Evolutionary conservation across 352 stramenopile species (phyloP).

Genomic region (Thraustochytrium sp.): DNA sequence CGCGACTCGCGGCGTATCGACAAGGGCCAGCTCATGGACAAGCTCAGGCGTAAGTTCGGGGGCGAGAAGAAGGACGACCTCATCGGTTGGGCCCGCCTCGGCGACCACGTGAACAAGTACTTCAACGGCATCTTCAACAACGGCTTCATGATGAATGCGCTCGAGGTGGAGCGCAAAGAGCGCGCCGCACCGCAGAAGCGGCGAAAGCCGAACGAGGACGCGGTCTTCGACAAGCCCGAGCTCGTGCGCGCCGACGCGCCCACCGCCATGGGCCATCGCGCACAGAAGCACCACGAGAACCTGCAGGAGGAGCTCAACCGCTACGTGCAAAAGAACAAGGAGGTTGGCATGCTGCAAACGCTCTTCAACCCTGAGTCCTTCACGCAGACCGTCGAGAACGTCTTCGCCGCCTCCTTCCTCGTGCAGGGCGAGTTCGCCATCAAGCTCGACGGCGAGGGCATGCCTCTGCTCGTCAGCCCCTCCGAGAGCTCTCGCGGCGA

Average conservation of each 20-base stretch:
- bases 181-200: background rate
- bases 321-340: background rate
- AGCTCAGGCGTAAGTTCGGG: background rate
- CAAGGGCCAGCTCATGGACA: background rate
- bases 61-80: background rate
- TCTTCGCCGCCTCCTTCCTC: slow-evolving; percentile 64
- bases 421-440: slow-evolving; percentile 54
- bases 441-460: background rate
- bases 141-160: background rate
- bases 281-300: background rate
- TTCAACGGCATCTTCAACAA: slow-evolving; percentile 16
- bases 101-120: background rate
- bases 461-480: background rate
- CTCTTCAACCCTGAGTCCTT: slow-evolving; percentile 65
- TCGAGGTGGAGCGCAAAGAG: background rate
- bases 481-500: background rate
- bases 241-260: background rate
- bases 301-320: background rate
- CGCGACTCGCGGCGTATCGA: background rate
- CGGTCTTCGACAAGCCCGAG: background rate
- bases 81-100: background rate
- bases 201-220: background rate
- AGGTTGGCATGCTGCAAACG: slow-evolving; percentile 50
- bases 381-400: slow-evolving; percentile 67
- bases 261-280: background rate